These are phyloP conservation scores for Rosa persica DNA, from an alignment of 306 rosid genomes.

Conservation along the genomic window DNA sequence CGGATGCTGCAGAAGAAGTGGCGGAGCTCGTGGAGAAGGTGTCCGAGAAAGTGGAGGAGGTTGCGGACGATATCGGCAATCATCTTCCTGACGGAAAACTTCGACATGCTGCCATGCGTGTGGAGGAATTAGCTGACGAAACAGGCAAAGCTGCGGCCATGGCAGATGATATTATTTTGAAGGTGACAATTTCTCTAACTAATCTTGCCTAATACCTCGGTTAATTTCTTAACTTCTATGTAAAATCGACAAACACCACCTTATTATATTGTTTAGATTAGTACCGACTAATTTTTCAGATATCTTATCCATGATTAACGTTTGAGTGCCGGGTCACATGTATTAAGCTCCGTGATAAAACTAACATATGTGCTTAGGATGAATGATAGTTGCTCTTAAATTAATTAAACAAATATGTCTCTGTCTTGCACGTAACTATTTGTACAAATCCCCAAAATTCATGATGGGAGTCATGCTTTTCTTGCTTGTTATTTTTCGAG, in stretches of 20 bases:
- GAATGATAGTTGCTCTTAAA: not conserved
- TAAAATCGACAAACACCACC: not conserved
- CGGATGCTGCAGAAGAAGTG: slow-evolving; percentile 42
- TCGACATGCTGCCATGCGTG: slow-evolving; percentile 25
- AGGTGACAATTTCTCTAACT: slow-evolving; percentile 33
- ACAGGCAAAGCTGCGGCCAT: slow-evolving; percentile 32
- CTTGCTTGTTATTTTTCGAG: not conserved
- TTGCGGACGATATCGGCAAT: slow-evolving; percentile 44
- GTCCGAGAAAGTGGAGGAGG: slow-evolving; percentile 51
- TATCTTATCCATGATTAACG: not conserved
- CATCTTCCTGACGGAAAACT: slow-evolving; percentile 44
- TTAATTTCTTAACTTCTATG: not conserved
- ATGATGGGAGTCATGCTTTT: not conserved
- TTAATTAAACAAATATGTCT: not conserved
- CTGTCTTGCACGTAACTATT: not conserved
- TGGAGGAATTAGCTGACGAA: slow-evolving; percentile 45
- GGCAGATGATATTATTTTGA: slow-evolving; percentile 36
- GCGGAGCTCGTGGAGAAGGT: slow-evolving; percentile 50
- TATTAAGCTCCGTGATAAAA: not conserved
- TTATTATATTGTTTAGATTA: not conserved
- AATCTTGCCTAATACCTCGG: not conserved
- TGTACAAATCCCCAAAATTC: not conserved
- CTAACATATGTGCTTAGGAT: not conserved
- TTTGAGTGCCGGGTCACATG: not conserved
- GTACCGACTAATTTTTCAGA: not conserved